Percentiles rank a stretch among this genome's conserved stretches.
These are phyloP conservation scores for Helotiales sp. DNA, from an alignment of 2,329 filamentous ascomycete species.

Conservation along the genomic window DNA sequence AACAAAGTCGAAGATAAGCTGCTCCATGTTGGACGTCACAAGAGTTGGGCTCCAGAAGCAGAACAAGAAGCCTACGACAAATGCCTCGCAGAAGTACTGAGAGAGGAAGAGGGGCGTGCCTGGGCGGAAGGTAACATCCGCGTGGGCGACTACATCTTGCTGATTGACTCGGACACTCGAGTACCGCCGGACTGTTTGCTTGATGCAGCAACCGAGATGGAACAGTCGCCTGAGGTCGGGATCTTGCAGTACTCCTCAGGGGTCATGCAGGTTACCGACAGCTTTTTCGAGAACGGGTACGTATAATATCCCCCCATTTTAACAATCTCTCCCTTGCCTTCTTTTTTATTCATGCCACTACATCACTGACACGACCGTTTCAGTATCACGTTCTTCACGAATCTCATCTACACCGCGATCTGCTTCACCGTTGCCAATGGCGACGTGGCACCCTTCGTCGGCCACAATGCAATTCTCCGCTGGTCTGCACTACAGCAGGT, in stretches of 20 bases:
- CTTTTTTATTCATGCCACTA: background rate
- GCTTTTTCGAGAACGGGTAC: constrained; percentile 72
- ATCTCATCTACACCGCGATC: constrained; percentile 77
- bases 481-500: constrained; percentile 69
- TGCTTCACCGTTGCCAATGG: constrained; percentile 72
- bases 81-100: constrained; percentile 55
- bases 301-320: background rate
- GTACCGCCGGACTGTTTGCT: constrained; percentile 42
- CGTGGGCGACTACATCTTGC: constrained; percentile 66
- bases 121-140: constrained; percentile 66
- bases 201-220: constrained; percentile 67
- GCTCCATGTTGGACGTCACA: constrained; percentile 18
- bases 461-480: constrained; percentile 76
- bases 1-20: constrained; percentile 53
- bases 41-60: constrained; percentile 41
- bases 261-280: constrained; percentile 76
- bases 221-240: constrained; percentile 69
- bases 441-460: constrained; percentile 69
- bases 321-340: background rate
- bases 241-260: constrained; percentile 76
- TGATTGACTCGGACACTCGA: constrained; percentile 73
- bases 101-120: constrained; percentile 54
- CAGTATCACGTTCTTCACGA: constrained; percentile 75
- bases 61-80: constrained; percentile 54
- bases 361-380: background rate